These are phyloP conservation scores for Heritiera littoralis DNA, from an alignment of 345 rosid species.

Conservation along the genomic window DNA sequence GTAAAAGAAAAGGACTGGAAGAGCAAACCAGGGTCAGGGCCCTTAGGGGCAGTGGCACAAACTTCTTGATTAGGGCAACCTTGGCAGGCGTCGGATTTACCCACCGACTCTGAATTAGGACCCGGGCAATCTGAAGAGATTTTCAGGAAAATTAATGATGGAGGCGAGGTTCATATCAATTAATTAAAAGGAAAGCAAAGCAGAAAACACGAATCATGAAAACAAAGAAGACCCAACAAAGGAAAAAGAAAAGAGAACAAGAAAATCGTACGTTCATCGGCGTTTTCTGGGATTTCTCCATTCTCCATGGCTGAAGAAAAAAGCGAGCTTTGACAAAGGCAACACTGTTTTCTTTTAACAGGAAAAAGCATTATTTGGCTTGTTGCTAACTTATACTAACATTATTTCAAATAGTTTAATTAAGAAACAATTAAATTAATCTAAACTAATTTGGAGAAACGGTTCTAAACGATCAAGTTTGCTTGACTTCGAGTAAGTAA, in stretches of 20 bases:
- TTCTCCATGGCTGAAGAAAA: slow-evolving; percentile 47
- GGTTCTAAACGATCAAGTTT: not conserved
- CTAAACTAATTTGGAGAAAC: no score
- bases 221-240: not conserved
- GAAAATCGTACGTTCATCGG: slow-evolving; percentile 53
- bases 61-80: slow-evolving; percentile 94
- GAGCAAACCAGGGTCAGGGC: slow-evolving; percentile 85
- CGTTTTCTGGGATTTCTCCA: slow-evolving; percentile 65
- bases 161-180: no score
- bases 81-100: slow-evolving; percentile 75
- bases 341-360: not conserved
- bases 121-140: slow-evolving; percentile 77
- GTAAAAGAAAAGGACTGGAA: not conserved
- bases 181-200: not conserved
- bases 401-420: not conserved
- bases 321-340: not conserved
- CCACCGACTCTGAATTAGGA: slow-evolving; percentile 71
- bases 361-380: no score
- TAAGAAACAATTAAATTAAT: no score
- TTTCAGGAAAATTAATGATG: not conserved
- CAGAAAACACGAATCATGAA: not conserved
- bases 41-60: slow-evolving; percentile 93
- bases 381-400: no score
- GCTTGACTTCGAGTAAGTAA: not conserved
- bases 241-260: not conserved